phyloP scores from a whole-genome alignment of 2,329 filamentous ascomycete genomes.

The Fusarium sp. region DNA sequence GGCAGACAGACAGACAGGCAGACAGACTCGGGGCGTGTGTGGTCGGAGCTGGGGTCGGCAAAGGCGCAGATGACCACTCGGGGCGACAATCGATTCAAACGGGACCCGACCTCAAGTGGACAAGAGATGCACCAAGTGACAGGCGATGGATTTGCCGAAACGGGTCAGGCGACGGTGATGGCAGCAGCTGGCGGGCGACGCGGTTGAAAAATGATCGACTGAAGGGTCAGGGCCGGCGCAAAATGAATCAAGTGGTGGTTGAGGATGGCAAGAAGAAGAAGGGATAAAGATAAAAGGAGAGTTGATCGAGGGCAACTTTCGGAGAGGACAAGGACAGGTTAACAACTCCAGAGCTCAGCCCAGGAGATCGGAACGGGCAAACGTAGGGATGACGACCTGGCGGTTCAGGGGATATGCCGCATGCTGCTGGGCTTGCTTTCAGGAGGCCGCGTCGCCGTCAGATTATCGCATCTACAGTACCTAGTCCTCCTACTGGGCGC shows the following conservation, averaged over 20 bases:
- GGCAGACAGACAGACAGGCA: no score
- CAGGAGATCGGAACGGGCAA: constrained; percentile 18
- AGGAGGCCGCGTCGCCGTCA: constrained; percentile 40
- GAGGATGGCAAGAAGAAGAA: constrained; percentile 18
- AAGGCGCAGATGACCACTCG: constrained; percentile 39
- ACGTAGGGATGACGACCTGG: constrained; percentile 6
- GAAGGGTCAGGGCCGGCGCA: constrained; percentile 30
- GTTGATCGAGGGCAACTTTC: constrained; percentile 23
- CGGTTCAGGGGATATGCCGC: constrained; percentile 36
- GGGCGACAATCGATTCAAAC: constrained; percentile 37
- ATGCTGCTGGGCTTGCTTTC: constrained; percentile 5
- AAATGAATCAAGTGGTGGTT: constrained; percentile 6
- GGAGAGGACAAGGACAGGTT: constrained; percentile 33
- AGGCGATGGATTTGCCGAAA: constrained; percentile 23
- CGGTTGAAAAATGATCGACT: constrained; percentile 44
- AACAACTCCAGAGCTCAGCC: constrained; percentile 30
- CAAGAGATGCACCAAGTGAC: constrained; percentile 36
- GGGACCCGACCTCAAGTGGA: constrained; percentile 20
- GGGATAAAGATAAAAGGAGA: constrained; percentile 23
- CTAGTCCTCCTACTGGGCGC: constrained; percentile 19
- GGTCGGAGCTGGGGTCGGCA: constrained; percentile 32
- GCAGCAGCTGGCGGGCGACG: constrained; percentile 25
- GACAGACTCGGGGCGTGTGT: constrained; percentile 24
- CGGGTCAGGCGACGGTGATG: constrained; percentile 41
- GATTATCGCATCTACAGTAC: constrained; percentile 21